These are phyloP conservation scores for Fraxinus baroniana DNA, from an alignment of 305 asterid genomes.

Conservation along the genomic window DNA sequence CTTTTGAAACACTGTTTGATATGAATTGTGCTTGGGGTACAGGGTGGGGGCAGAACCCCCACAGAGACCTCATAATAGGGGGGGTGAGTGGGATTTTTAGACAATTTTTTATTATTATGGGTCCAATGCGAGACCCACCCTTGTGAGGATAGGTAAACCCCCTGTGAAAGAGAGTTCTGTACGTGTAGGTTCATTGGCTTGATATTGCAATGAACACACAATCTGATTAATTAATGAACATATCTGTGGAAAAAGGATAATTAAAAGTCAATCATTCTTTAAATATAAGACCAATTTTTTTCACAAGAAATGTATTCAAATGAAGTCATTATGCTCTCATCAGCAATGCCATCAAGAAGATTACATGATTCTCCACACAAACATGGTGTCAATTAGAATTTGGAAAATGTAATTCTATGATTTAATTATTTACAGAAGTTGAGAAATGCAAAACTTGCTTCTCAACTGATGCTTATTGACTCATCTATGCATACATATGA, in stretches of 20 bases:
- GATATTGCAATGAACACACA: neutral
- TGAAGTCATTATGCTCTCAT: neutral
- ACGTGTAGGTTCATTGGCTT: too few relatives aligned
- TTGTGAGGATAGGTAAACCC: too few relatives aligned
- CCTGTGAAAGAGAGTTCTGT: too few relatives aligned
- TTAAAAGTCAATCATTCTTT: too few relatives aligned
- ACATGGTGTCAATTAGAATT: neutral
- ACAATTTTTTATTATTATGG: too few relatives aligned
- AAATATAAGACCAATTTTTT: neutral
- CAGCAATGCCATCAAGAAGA: neutral
- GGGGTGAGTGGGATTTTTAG: too few relatives aligned
- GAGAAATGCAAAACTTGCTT: conserved; percentile 56
- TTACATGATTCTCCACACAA: conserved; percentile 1
- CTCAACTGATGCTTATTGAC: conserved; percentile 28
- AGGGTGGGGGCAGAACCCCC: too few relatives aligned
- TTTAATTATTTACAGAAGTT: conserved; percentile 30
- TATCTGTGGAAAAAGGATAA: too few relatives aligned
- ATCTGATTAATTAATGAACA: neutral
- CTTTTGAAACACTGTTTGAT: too few relatives aligned
- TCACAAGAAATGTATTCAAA: neutral
- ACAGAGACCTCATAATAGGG: too few relatives aligned
- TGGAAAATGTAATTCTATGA: conserved; percentile 3
- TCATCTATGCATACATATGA: conserved; percentile 24
- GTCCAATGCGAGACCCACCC: too few relatives aligned
- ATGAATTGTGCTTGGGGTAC: too few relatives aligned